Conservation (phyloP, 345 rosid species). For the Euclidium syriacum region DNA sequence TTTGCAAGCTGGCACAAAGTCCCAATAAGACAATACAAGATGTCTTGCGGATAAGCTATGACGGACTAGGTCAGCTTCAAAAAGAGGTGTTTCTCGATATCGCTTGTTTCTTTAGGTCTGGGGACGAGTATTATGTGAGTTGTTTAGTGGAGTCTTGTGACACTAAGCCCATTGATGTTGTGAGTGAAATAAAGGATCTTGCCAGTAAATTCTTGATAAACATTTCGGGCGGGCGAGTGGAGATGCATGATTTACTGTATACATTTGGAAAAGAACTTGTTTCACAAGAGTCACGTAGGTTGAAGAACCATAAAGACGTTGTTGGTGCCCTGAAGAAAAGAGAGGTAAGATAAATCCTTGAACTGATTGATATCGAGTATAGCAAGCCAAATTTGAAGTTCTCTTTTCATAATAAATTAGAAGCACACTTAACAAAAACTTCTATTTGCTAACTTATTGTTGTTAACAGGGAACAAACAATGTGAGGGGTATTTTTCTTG, state of each 20-base stretch:
- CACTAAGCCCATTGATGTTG: neutral
- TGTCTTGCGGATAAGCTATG: slow-evolving; percentile 28
- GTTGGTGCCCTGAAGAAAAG: neutral
- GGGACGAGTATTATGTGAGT: neutral
- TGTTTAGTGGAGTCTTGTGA: slow-evolving; percentile 11
- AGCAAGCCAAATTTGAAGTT: neutral
- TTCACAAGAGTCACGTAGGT: neutral
- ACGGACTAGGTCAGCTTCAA: neutral
- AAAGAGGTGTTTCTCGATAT: slow-evolving; percentile 33
- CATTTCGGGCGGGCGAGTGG: neutral
- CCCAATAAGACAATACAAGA: slow-evolving; percentile 6
- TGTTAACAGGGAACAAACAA: slow-evolving; percentile 23
- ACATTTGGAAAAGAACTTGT: slow-evolving; percentile 28
- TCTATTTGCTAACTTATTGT: neutral
- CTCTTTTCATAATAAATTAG: too few relatives aligned
- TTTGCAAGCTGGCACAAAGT: neutral
- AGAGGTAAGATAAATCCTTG: neutral
- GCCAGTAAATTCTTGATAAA: slow-evolving; percentile 23
- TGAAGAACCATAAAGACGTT: neutral
- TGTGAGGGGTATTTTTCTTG: slow-evolving; percentile 26
- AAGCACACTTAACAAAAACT: too few relatives aligned
- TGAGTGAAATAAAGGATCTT: slow-evolving; percentile 14
- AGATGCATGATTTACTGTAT: slow-evolving; percentile 33
- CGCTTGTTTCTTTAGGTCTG: slow-evolving; percentile 33
- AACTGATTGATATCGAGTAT: too few relatives aligned